Conservation (phyloP, 331 rosid species). For the Quercus lobata region DNA sequence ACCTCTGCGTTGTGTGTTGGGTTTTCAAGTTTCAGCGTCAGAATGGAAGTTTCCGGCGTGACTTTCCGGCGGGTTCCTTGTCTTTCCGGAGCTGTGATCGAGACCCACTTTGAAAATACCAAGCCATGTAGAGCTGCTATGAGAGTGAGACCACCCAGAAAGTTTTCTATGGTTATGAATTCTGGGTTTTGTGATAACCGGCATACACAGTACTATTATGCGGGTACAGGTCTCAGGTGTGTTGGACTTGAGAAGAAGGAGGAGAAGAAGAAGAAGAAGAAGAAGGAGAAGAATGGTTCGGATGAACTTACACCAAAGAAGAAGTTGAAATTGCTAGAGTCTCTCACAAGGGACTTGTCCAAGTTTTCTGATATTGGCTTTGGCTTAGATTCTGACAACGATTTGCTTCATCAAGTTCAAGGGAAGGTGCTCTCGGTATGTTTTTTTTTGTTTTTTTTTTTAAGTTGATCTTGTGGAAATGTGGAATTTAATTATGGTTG, state of each 20-base stretch:
- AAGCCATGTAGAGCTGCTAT: background rate
- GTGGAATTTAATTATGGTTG: background rate
- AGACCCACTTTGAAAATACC: background rate
- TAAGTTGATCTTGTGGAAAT: no score
- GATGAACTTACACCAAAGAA: constrained; percentile 35
- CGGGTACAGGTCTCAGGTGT: constrained; percentile 18
- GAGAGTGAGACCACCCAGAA: constrained; percentile 15
- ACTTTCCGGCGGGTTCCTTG: constrained; percentile 34
- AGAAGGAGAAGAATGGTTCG: background rate
- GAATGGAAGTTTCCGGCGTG: constrained; percentile 66
- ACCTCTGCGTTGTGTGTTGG: no score
- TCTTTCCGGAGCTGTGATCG: constrained; percentile 13
- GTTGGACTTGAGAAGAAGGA: constrained; percentile 31
- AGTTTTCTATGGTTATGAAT: background rate
- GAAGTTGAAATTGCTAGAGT: constrained; percentile 56
- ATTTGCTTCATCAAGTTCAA: constrained; percentile 32
- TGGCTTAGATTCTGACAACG: constrained; percentile 21
- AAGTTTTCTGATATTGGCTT: constrained; percentile 36
- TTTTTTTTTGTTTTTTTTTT: background rate
- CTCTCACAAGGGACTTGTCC: constrained; percentile 30
- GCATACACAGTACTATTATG: constrained; percentile 46
- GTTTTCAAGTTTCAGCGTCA: background rate
- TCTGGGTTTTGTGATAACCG: constrained; percentile 57
- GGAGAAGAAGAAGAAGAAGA: background rate
- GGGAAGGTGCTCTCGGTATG: constrained; percentile 48